Conservation (phyloP, 805 yeast genomes). For the Nakazawaea ambrosiae region DNA sequence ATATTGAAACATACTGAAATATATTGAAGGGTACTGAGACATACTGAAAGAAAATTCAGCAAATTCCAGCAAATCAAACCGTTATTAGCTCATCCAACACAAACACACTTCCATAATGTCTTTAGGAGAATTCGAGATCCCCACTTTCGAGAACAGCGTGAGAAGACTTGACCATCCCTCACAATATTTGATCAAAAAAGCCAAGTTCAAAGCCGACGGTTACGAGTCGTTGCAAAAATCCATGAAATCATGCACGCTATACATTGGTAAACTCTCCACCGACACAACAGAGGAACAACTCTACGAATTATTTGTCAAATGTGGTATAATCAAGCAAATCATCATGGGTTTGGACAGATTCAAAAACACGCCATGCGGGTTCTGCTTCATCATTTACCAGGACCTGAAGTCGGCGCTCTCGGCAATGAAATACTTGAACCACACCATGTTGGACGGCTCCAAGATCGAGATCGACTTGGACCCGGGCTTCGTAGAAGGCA, state of each 20-base stretch:
- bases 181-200: slow-evolving; percentile 57
- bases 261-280: slow-evolving; percentile 86
- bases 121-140: slow-evolving; percentile 43
- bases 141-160: slow-evolving; percentile 56
- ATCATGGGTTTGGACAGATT: slow-evolving; percentile 94
- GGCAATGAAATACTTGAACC: slow-evolving; percentile 76
- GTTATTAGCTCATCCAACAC: too few species aligned
- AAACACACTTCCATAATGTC: slow-evolving; percentile 21
- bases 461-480: slow-evolving; percentile 82
- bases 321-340: slow-evolving; percentile 72
- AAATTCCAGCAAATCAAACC: too few species aligned
- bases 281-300: slow-evolving; percentile 94
- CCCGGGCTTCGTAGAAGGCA: slow-evolving; percentile 92
- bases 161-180: slow-evolving; percentile 70
- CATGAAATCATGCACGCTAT: slow-evolving; percentile 65
- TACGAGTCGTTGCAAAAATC: slow-evolving; percentile 61
- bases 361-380: slow-evolving; percentile 92
- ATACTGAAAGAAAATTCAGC: too few species aligned
- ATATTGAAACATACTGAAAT: too few species aligned
- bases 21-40: too few species aligned
- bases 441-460: slow-evolving; percentile 79
- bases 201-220: slow-evolving; percentile 43
- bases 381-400: slow-evolving; percentile 82
- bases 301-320: slow-evolving; percentile 75
- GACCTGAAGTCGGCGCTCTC: slow-evolving; percentile 65